Evolutionary conservation across 169 alveolate genomes (phyloP), one percentile per base, ranked within the genome.

Genomic region (Plasmodium inui): DNA sequence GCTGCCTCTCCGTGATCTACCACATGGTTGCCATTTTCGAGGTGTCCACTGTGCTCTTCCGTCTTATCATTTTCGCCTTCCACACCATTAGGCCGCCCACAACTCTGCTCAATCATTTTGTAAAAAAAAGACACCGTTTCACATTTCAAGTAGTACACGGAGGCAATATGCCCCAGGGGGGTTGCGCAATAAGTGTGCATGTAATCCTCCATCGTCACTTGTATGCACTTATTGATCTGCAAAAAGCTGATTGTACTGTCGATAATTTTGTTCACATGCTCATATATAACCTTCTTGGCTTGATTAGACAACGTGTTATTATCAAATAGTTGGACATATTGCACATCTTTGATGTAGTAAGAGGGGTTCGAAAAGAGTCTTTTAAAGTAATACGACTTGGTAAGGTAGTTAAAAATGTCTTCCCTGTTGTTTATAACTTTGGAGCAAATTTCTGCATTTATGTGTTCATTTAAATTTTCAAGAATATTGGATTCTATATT

Each of bases 391-490:
- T 97, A 97, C 92, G 97, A 98, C 39, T 98, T 97, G 92, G 98
- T 97, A 46, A 97, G 92, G 41, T 97, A 96, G 67, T 96, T 97
- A 53, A 96, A 96, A 7, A 98, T 80, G 37, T 98, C 98, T 55
- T 97, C 97, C 41, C 82, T 92, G 14, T 94, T 90, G 5, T 94
- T 93, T 82, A 99, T 96, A 55, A 99, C 98, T 41, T 99, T 99
- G 34, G 99, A 96, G 6, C 99, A 98, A 30, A 99, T 98, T 95
- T 99, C 99, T 2, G 99, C 99, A 92, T 99, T 99, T 50, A 99
- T 86, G 94, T 98, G 99, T 70, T 99, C 99, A 37, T 97, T 96
- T 19, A 99, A 96, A 44, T 96, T 96, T 72, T 97, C 98, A 41
- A 98, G 97, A 82, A 98, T 96, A 12, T 97, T 96, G 37, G 99